Conservation (phyloP, 202 grass and related monocot species). For the Panicum hallii region DNA sequence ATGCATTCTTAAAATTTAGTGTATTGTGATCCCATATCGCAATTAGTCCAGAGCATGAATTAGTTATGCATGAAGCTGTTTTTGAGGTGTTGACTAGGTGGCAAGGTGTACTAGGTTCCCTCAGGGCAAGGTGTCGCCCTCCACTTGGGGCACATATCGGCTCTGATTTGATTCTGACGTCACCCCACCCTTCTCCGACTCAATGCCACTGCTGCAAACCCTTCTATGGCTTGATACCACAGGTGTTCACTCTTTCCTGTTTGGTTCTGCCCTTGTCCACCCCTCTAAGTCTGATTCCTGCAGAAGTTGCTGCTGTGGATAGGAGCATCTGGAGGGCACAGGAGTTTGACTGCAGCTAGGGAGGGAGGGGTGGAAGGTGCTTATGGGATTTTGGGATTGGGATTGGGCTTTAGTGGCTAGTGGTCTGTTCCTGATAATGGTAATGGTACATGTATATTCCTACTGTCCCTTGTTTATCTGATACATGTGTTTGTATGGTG, state of each 20-base stretch:
- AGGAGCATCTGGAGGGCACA: background rate
- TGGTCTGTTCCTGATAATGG: background rate
- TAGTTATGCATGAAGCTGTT: constrained; percentile 1
- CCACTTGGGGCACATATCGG: no score
- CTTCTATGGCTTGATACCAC: background rate
- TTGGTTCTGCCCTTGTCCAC: background rate
- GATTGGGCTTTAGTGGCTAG: background rate
- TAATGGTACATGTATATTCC: background rate
- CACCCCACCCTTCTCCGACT: background rate
- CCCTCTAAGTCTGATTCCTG: background rate
- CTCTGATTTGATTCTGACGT: background rate
- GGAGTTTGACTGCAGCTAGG: background rate
- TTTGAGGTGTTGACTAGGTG: background rate
- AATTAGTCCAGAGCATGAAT: constrained; percentile 8
- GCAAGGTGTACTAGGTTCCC: background rate
- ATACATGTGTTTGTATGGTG: background rate
- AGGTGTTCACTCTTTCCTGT: background rate
- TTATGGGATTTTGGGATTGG: background rate
- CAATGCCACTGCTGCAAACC: background rate
- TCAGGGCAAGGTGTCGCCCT: background rate
- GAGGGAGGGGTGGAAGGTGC: background rate
- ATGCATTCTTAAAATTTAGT: background rate
- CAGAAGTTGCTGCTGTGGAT: background rate
- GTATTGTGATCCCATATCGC: background rate
- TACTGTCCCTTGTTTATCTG: background rate